Conservation (phyloP, 2,329 filamentous ascomycete species). For the Xylaria sp. region DNA sequence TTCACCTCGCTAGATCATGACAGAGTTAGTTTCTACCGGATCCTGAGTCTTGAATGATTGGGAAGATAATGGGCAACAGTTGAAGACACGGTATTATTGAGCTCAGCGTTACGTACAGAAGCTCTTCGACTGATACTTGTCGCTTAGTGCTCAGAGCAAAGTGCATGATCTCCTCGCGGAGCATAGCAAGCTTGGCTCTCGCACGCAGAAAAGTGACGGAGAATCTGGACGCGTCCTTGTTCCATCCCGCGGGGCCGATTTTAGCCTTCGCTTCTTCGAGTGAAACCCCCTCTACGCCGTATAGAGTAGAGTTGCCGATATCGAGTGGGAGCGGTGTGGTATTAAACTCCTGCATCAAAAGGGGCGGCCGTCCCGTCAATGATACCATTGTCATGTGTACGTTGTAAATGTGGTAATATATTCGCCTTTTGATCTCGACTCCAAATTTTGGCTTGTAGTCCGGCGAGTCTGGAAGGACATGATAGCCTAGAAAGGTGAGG, state of each 20-base stretch:
- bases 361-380: slow-evolving; percentile 57
- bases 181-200: slow-evolving; percentile 55
- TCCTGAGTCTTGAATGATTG: neutral
- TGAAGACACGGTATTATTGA: neutral
- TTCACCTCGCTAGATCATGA: slow-evolving; percentile 51
- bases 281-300: slow-evolving; percentile 45
- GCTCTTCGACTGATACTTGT: slow-evolving; percentile 52
- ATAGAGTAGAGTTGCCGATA: slow-evolving; percentile 52
- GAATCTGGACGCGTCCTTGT: neutral
- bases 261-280: slow-evolving; percentile 44
- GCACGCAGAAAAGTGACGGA: slow-evolving; percentile 48
- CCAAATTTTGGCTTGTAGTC: slow-evolving; percentile 41
- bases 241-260: slow-evolving; percentile 50
- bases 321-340: slow-evolving; percentile 56
- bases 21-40: slow-evolving; percentile 14
- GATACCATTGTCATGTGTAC: slow-evolving; percentile 54
- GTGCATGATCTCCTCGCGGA: slow-evolving; percentile 70
- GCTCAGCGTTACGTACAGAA: slow-evolving; percentile 43
- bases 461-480: slow-evolving; percentile 52
- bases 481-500: slow-evolving; percentile 62
- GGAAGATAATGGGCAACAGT: neutral
- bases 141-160: slow-evolving; percentile 60
- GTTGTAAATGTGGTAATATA: slow-evolving; percentile 50
- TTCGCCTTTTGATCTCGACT: slow-evolving; percentile 46
- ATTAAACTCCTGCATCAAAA: slow-evolving; percentile 52